Base-by-base conservation (phyloP, 345 rosid species). In the Passiflora organensis region DNA sequence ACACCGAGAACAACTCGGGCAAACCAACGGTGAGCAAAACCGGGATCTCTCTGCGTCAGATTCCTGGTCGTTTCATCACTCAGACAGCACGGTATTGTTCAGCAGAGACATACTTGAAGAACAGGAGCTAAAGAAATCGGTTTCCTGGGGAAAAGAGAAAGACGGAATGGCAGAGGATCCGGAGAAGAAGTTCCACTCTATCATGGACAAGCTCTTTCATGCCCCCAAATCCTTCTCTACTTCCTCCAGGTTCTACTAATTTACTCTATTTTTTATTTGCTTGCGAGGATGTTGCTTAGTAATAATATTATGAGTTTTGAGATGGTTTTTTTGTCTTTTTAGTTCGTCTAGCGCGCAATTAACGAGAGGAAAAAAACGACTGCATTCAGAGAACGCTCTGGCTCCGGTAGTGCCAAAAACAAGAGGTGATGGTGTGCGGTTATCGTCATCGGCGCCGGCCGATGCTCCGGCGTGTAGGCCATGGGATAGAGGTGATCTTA, bases 401-500 rank as follows among this genome's bases (percentile, higher is more conserved):
- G 77, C 87, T 10, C 53, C 75, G 36, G 83, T 75, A 48, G 84
- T 83, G 46, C 78, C 89, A 1, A 77, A 36, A 45, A 61, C 49
- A 5, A 62, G 49, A 43, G 48, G 56, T 23, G 59, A 72, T 50
- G 23, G 11, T 23, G 15, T 6, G 2, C 39, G 32, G 16, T 32
- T 47, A 20, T 55, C 55, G 13, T 69, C 55, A 54, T 66, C 49
- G 54, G 67, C n/a, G n/a, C n/a, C n/a, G 4, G 13, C 67, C n/a
- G 72, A 71, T 48, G 67, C 85, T 64, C 90, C 88, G 0, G 46
- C 76, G 21, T 88, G 98, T 47, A 75, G 89, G 66, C 98, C 96
- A 0, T 93, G 99, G 96, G 89, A 86, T 59, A 76, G 99, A 36
- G 84, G 87, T 10, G 99, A 93, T 58, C 82, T 93, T 64, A 75